Percentiles rank a stretch among this genome's conserved stretches.
These are phyloP conservation scores for Penicillium sp. DNA, from an alignment of 2,329 filamentous ascomycete species.

Conservation along the genomic window DNA sequence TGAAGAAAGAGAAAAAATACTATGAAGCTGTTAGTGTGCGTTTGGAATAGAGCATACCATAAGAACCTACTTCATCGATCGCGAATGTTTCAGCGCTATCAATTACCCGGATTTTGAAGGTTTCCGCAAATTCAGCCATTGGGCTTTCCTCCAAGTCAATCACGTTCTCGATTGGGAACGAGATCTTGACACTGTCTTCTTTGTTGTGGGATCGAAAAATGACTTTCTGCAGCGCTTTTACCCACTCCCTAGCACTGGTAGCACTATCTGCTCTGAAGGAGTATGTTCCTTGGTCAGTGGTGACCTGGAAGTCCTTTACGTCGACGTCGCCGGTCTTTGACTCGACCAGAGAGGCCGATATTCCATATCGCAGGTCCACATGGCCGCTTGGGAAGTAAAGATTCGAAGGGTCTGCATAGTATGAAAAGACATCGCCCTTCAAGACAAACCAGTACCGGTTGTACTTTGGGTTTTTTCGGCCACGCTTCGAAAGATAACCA, in stretches of 20 bases:
- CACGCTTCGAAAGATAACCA: conserved; percentile 85
- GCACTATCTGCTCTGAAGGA: conserved; percentile 87
- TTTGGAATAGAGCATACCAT: neutral
- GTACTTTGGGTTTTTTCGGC: conserved; percentile 84
- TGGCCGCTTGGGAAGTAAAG: conserved; percentile 91
- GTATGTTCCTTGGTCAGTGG: conserved; percentile 81
- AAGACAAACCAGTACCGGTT: conserved; percentile 91
- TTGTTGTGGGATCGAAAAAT: conserved; percentile 97
- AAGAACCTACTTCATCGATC: conserved; percentile 75
- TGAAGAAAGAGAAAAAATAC: conserved; percentile 98
- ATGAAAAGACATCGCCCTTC: conserved; percentile 89
- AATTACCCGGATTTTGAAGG: conserved; percentile 84
- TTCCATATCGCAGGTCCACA: conserved; percentile 89
- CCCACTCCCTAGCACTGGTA: conserved; percentile 92
- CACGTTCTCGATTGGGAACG: conserved; percentile 82
- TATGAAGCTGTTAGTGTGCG: conserved; percentile 43
- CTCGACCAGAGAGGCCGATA: conserved; percentile 78
- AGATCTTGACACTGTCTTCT: conserved; percentile 95
- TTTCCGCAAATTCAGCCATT: conserved; percentile 89
- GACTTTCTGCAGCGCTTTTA: conserved; percentile 88
- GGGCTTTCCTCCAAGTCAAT: conserved; percentile 91
- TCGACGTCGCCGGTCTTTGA: conserved; percentile 72
- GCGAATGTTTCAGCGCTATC: conserved; percentile 94
- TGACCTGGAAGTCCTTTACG: conserved; percentile 75
- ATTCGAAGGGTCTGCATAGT: conserved; percentile 81